phyloP scores from a whole-genome alignment of 78 protist genomes.

The Polysphondylium violaceum region DNA sequence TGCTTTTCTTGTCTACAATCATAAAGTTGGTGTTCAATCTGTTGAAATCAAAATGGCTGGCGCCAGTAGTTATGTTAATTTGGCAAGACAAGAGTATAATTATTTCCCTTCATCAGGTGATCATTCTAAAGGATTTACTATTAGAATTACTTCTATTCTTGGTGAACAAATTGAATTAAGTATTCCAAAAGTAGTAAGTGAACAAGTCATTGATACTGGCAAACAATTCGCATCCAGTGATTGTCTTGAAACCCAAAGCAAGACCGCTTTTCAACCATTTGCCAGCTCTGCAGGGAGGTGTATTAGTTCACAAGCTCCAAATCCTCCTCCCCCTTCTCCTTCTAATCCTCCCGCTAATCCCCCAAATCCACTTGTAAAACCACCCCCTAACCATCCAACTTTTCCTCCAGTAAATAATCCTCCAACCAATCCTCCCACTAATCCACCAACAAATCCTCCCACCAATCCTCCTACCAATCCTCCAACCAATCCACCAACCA shows the following conservation, averaged over 20 bases:
- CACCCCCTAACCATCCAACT: no score
- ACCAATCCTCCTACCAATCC: no score
- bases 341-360: no score
- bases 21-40: not conserved
- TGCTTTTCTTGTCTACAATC: conserved; percentile 13
- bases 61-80: not conserved
- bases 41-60: conserved; percentile 10
- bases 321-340: no score
- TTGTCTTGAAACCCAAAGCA: not conserved
- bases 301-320: no score
- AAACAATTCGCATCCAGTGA: not conserved
- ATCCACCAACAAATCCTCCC: no score
- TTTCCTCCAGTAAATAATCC: no score
- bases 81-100: not conserved
- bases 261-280: no score
- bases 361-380: no score
- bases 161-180: conserved; percentile 2
- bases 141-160: conserved; percentile 9
- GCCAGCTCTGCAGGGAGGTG: no score
- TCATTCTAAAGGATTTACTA: not conserved
- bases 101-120: conserved; percentile 1
- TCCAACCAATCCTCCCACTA: no score
- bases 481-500: no score
- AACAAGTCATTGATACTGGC: not conserved
- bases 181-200: not conserved